Base-by-base conservation (phyloP, 202 grass and related monocot species). In the Carex arenaria region DNA sequence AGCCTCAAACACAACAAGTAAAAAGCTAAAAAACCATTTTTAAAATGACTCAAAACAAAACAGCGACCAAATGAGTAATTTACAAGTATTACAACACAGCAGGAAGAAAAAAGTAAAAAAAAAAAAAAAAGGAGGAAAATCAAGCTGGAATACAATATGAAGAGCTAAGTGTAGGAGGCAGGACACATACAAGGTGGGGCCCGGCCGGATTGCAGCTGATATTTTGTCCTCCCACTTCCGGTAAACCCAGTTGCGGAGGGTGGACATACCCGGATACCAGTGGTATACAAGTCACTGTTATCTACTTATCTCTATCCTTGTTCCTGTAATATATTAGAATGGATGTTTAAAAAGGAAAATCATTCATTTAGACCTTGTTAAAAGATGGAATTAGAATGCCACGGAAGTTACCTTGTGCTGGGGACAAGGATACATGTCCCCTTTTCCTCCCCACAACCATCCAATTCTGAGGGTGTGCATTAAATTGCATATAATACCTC, bases 371-470 rank as follows among this genome's bases (percentile, higher is more conserved):
- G 26, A 26, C 26, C 26, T 26, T 26, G 26, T 26, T 26, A 26
- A 26, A 26, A 26, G 26, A 26, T 26, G 26, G 26, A 26, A 26
- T 26, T 26, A 26, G 26, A 26, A 26, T 26, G 26, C 26, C 26
- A 26, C 26, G 26, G 6, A 20, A 52, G 79, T 56, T 64, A 87
- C 97, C 97, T 85, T 88, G 91, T 53, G 80, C 19, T 59, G 88
- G 89, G n/a, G 93, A 92, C 79, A 99, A 83, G 1, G 83, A 87
- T 82, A 90, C 75, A 20, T 99, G 87, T 76, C 93, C 97, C 14
- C 82, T 84, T 86, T 94, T 99, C 88, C 97, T 99, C 68, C 97
- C 97, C 19, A 93, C 97, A 84, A 99, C 87, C 97, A 99, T 99
- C 97, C 96, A 96, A 74, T 92, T 94, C 22, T 99, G 93, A 38